These are phyloP conservation scores for Lineolata rhizophorae DNA, from an alignment of 495 filamentous ascomycete species.

Conservation along the genomic window DNA sequence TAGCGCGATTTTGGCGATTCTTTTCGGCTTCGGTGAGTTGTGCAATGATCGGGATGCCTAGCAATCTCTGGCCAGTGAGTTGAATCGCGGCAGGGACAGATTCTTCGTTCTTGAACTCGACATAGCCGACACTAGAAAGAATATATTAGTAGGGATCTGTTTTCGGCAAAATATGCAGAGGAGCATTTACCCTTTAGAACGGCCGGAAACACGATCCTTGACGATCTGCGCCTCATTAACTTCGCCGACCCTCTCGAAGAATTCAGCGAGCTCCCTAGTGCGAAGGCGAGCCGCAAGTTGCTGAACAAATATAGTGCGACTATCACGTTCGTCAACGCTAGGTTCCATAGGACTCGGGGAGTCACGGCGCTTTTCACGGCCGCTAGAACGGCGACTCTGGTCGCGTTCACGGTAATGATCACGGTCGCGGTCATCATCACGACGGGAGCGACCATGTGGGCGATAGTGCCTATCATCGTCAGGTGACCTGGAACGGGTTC, in stretches of 20 bases:
- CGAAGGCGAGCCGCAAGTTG: conserved; percentile 84
- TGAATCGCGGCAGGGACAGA: conserved; percentile 86
- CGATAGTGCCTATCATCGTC: conserved; percentile 55
- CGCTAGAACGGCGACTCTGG: conserved; percentile 12
- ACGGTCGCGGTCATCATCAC: conserved; percentile 22
- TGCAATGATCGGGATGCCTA: conserved; percentile 96
- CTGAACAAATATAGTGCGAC: conserved; percentile 93
- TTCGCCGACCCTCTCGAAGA: conserved; percentile 90
- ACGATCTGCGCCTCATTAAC: conserved; percentile 98
- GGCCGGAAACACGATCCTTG: conserved; percentile 90
- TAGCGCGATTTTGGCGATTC: conserved; percentile 84
- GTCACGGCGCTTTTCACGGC: conserved; percentile 4
- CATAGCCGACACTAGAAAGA: conserved; percentile 76
- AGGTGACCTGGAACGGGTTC: conserved; percentile 57
- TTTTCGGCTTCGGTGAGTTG: conserved; percentile 98
- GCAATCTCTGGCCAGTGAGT: conserved; percentile 94
- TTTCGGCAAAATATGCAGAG: no score
- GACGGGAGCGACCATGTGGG: conserved; percentile 38
- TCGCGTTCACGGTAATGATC: conserved; percentile 25
- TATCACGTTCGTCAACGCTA: conserved; percentile 63
- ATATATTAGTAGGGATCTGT: conserved; percentile 1
- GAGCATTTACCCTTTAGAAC: conserved; percentile 94
- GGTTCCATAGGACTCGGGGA: conserved; percentile 28
- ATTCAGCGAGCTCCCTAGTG: conserved; percentile 78
- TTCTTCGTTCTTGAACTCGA: conserved; percentile 95